A percentile compares a stretch with the other conserved stretches of the same genome.
phyloP scores from a whole-genome alignment of 495 filamentous ascomycete species.

The Xylaria castorea region DNA sequence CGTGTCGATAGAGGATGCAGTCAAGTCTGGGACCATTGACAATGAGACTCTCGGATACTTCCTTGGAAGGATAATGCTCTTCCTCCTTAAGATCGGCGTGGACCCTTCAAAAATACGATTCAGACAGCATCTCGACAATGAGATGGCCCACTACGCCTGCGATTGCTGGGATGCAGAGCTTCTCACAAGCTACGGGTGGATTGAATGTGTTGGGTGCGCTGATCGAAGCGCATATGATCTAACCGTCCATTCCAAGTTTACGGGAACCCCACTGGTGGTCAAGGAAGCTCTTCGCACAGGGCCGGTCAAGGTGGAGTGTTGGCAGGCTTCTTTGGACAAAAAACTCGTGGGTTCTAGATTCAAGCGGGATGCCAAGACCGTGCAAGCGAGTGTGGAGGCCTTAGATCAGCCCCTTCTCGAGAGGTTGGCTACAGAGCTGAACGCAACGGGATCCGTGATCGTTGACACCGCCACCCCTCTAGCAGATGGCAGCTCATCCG shows the following conservation, averaged over 20 bases:
- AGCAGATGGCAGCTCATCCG: conserved; percentile 61
- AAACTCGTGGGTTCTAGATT: conserved; percentile 82
- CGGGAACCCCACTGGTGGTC: conserved; percentile 76
- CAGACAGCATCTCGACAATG: conserved; percentile 86
- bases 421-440: conserved; percentile 69
- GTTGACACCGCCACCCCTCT: conserved; percentile 66
- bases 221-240: conserved; percentile 83
- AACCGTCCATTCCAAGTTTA: conserved; percentile 79
- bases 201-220: conserved; percentile 86
- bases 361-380: conserved; percentile 79
- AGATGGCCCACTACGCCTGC: conserved; percentile 77
- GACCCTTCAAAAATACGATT: conserved; percentile 78
- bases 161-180: conserved; percentile 90
- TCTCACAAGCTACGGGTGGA: conserved; percentile 80
- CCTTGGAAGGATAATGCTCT: conserved; percentile 76
- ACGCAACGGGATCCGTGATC: conserved; percentile 68
- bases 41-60: conserved; percentile 92
- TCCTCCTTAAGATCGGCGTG: conserved; percentile 73
- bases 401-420: conserved; percentile 74
- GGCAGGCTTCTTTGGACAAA: conserved; percentile 77
- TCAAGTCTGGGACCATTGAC: conserved; percentile 71
- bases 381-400: conserved; percentile 71
- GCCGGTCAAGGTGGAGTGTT: conserved; percentile 74
- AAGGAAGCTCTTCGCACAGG: conserved; percentile 67
- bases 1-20: conserved; percentile 73